Base-by-base conservation (phyloP, 1,284 basidiomycete genomes). In the Rhodotorula mucilaginosa region DNA sequence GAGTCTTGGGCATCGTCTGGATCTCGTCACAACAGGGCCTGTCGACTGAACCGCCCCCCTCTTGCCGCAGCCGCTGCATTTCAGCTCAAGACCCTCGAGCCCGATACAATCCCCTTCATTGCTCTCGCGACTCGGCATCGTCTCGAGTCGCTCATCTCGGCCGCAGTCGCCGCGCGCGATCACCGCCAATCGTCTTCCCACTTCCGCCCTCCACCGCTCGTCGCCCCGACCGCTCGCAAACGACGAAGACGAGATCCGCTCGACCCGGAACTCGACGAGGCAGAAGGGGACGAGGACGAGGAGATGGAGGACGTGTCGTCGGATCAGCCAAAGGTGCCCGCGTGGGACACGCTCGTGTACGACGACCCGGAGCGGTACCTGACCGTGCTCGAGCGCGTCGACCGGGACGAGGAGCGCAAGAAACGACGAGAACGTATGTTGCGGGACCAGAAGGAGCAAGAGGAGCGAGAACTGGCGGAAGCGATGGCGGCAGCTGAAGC, bases 391-490 rank as follows among this genome's bases (percentile, higher is more conserved):
- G 91, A 93, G 81, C 87, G 86, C 71, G 85, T 86, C 6, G 91
- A 93, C 78, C 82, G 90, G 54, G 91, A 92, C 77, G 91, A 93
- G 69, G 92, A 93, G 82, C 85, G 87, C 80, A 84, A 84, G 69
- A 82, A 89, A 58, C 83, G 91, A 60, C 82, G 88, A 64, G 90
- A 92, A 80, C 83, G 91, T 58, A 89, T 90, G 76, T 88, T 91
- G 77, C 84, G 90, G 34, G 84, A 85, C 23, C 88, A 74, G 65
- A 68, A 66, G 60, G 84, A 90, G 77, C 87, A 29, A 59, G 69
- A 76, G 73, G 84, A 6, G 83, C 82, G 44, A 85, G 85, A 47
- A 75, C 72, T 29, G 73, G 74, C 52, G 61, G 78, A 69, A 77
- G 87, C 88, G 71, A 83, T 78, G 18, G 73, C 78, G 81, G 76